Evolutionary conservation across 495 filamentous ascomycete genomes (phyloP).

Genomic region (Hypoxylon perforatum): DNA sequence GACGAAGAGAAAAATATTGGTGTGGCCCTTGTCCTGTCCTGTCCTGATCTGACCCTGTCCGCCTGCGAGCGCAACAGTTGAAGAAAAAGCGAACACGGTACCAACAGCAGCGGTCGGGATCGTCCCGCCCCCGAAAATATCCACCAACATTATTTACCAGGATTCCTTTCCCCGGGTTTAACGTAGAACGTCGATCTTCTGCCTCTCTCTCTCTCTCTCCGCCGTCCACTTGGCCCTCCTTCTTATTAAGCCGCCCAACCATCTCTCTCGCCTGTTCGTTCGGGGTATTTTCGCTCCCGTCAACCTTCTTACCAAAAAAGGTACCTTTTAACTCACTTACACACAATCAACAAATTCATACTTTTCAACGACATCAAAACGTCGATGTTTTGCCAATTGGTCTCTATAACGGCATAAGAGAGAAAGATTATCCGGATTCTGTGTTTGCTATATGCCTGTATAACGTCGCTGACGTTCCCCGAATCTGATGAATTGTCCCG

Average conservation of each 20-base stretch:
- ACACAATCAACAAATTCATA: background rate
- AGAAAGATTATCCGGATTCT: background rate
- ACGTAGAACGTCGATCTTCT: conserved; percentile 33
- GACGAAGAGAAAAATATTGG: background rate
- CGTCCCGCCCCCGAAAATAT: conserved; percentile 39
- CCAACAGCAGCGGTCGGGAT: conserved; percentile 34
- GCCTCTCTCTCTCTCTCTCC: conserved; percentile 2
- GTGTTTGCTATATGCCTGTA: background rate
- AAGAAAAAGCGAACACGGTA: conserved; percentile 16
- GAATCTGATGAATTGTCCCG: conserved; percentile 21
- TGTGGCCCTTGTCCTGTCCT: no score
- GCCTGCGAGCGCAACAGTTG: no score
- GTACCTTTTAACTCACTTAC: background rate
- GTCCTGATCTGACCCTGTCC: no score
- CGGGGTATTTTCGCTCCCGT: conserved; percentile 19
- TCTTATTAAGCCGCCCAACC: conserved; percentile 38
- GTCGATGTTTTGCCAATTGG: conserved; percentile 9
- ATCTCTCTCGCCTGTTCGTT: conserved; percentile 25
- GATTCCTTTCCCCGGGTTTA: conserved; percentile 42
- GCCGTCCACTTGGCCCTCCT: background rate
- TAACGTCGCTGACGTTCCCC: conserved; percentile 3
- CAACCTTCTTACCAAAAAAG: background rate
- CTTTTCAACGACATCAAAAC: background rate
- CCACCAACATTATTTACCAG: conserved; percentile 32
- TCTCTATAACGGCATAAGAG: background rate